phyloP scores from a whole-genome alignment of 2,329 filamentous ascomycete species.

The Diaporthe destruens region DNA sequence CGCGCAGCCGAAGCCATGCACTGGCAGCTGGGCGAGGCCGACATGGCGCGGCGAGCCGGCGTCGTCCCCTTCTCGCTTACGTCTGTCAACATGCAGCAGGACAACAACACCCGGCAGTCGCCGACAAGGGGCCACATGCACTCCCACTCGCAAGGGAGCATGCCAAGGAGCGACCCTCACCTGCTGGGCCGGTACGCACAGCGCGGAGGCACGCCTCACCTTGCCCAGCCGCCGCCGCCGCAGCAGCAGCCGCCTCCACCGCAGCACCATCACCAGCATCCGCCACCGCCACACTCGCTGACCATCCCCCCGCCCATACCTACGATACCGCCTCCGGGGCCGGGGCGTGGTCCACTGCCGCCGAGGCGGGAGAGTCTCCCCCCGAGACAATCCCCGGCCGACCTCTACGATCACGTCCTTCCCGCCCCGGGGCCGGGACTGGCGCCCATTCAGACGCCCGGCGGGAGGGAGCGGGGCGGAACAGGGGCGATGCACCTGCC shows the following conservation, averaged over 20 bases:
- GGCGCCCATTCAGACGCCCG: conserved; percentile 62
- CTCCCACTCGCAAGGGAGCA: conserved; percentile 61
- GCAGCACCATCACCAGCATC: conserved; percentile 30
- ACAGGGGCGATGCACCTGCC: conserved; percentile 64
- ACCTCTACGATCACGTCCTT: conserved; percentile 46
- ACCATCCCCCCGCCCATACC: conserved; percentile 43
- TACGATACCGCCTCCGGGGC: conserved; percentile 45
- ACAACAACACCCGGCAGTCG: conserved; percentile 35
- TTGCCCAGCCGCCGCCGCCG: conserved; percentile 24
- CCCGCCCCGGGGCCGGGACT: conserved; percentile 56
- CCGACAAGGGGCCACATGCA: conserved; percentile 53
- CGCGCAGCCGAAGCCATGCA: conserved; percentile 97
- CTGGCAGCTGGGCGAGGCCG: conserved; percentile 93
- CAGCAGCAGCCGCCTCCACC: conserved; percentile 9
- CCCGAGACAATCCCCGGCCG: conserved; percentile 52
- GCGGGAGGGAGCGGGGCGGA: conserved; percentile 48
- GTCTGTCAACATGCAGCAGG: conserved; percentile 57
- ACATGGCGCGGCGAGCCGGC: conserved; percentile 93
- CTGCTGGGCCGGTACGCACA: conserved; percentile 35
- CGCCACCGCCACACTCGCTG: conserved; percentile 40
- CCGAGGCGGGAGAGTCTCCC: conserved; percentile 59
- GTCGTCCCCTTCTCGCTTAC: conserved; percentile 86
- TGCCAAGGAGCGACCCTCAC: conserved; percentile 52
- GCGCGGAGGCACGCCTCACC: conserved; percentile 14
- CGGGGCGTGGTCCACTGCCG: conserved; percentile 53